Evolutionary conservation across 2,329 filamentous ascomycete species (phyloP).

Genomic region (Microdochium trichocladiopsis): DNA sequence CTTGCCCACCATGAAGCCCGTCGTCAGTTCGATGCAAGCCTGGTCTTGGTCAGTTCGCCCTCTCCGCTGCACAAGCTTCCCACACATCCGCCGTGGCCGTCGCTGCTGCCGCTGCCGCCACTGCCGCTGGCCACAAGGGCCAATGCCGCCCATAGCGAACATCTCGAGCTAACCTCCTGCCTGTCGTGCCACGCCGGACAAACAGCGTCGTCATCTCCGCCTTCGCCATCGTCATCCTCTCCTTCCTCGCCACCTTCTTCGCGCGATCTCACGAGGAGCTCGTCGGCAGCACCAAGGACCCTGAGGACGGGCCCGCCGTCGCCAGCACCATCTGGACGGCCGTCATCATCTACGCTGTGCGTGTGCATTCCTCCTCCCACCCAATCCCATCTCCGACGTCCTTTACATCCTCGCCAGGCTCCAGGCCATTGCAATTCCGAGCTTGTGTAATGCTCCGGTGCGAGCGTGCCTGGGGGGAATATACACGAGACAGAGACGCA

Average conservation of each 20-base stretch:
- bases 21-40: slow-evolving; percentile 86
- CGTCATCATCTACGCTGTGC: slow-evolving; percentile 81
- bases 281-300: slow-evolving; percentile 66
- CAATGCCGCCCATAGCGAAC: background rate
- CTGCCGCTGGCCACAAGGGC: background rate
- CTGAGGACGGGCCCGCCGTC: slow-evolving; percentile 67
- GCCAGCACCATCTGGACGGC: slow-evolving; percentile 82
- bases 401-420: background rate
- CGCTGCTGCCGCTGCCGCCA: too few species aligned
- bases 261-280: slow-evolving; percentile 75
- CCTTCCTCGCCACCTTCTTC: slow-evolving; percentile 64
- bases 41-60: slow-evolving; percentile 74
- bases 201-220: slow-evolving; percentile 68
- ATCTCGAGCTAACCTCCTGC: background rate
- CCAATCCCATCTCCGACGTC: background rate
- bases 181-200: too few species aligned
- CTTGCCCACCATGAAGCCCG: slow-evolving; percentile 72
- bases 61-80: too few species aligned
- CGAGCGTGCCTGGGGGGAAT: too few species aligned
- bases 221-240: slow-evolving; percentile 60
- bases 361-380: slow-evolving; percentile 25
- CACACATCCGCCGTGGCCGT: too few species aligned
- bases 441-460: too few species aligned
- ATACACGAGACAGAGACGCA: too few species aligned
- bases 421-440: background rate